Evolutionary conservation across 441 rosid genomes (phyloP).

Genomic region (Omphalea diandra): DNA sequence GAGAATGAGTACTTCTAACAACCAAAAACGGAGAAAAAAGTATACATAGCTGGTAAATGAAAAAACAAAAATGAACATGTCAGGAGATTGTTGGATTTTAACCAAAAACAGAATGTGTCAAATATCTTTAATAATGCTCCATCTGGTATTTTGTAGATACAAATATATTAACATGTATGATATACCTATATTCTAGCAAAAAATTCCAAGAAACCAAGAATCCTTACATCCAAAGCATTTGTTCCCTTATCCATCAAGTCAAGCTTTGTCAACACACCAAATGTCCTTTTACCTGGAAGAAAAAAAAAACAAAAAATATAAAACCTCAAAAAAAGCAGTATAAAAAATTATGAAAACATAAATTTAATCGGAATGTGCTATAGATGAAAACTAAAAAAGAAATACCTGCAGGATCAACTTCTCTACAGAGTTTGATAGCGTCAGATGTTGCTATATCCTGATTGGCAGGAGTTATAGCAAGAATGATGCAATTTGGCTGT

Average conservation of each 20-base stretch:
- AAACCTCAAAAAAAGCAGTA: background rate
- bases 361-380: background rate
- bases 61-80: too few species aligned
- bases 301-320: constrained; percentile 8
- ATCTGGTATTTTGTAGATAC: background rate
- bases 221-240: constrained; percentile 68
- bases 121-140: background rate
- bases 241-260: constrained; percentile 99
- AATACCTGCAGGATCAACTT: constrained; percentile 73
- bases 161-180: background rate
- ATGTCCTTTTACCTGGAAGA: constrained; percentile 86
- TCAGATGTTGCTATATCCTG: constrained; percentile 87
- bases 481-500: constrained; percentile 84
- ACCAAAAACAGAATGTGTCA: background rate
- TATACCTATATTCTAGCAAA: constrained; percentile 4
- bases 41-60: background rate
- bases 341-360: background rate
- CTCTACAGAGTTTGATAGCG: constrained; percentile 74
- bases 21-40: background rate
- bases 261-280: constrained; percentile 90
- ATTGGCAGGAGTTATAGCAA: constrained; percentile 80
- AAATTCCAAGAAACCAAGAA: constrained; percentile 13
- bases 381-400: constrained; percentile 12
- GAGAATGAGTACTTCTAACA: background rate
- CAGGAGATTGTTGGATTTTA: background rate